Conservation (phyloP, 805 yeast genomes). For the Clavispora vitiphila region DNA sequence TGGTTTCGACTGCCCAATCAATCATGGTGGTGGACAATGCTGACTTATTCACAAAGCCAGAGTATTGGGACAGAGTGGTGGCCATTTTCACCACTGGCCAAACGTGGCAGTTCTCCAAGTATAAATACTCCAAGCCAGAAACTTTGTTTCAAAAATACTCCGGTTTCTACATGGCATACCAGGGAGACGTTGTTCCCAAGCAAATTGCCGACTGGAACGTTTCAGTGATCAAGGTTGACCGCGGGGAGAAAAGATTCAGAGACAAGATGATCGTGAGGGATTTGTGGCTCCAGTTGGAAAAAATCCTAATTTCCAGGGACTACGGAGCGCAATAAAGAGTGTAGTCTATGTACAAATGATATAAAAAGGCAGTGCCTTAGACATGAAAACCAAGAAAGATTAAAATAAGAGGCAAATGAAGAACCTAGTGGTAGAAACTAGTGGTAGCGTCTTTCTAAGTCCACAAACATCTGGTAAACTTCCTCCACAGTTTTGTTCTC, state of each 20-base stretch:
- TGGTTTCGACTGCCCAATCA: conserved; percentile 49
- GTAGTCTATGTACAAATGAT: neutral
- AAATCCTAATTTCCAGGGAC: conserved; percentile 65
- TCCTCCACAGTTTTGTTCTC: conserved; percentile 44
- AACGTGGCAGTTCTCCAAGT: conserved; percentile 90
- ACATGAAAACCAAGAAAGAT: neutral
- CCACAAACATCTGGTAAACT: conserved; percentile 47
- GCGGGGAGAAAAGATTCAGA: conserved; percentile 71
- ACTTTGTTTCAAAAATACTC: conserved; percentile 74
- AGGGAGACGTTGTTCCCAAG: conserved; percentile 75
- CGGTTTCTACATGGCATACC: conserved; percentile 74
- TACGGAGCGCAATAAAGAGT: conserved; percentile 21
- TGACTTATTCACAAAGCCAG: conserved; percentile 79
- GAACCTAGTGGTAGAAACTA: too few relatives aligned
- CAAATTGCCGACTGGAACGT: conserved; percentile 87
- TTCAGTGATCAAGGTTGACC: conserved; percentile 68
- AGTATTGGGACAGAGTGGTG: conserved; percentile 96
- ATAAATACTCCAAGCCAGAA: conserved; percentile 78
- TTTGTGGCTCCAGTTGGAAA: conserved; percentile 83
- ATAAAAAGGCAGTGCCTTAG: neutral
- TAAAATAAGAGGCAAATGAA: too few relatives aligned
- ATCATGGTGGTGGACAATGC: conserved; percentile 85
- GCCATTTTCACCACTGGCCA: conserved; percentile 97
- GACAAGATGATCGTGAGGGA: conserved; percentile 83
- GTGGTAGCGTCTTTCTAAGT: conserved; percentile 48